Evolutionary conservation across 495 filamentous ascomycete genomes (phyloP).

Genomic region (Trichoderma parareesei): DNA sequence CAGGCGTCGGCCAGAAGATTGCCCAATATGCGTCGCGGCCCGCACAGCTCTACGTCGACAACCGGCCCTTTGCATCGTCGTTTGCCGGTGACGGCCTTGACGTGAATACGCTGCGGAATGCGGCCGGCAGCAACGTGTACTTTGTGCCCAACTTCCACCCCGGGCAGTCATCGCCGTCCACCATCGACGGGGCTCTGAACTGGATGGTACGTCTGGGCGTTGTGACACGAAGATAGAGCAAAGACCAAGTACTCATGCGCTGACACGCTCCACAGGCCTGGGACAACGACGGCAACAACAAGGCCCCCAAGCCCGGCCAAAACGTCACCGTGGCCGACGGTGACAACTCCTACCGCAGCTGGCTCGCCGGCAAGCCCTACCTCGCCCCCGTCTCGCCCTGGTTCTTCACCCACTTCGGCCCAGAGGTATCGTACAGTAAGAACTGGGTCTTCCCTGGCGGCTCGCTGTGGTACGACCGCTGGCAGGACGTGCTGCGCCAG

Average conservation of each 20-base stretch:
- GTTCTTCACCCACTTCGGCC: conserved; percentile 51
- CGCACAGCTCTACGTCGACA: conserved; percentile 50
- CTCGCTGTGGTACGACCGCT: conserved; percentile 50
- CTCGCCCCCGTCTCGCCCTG: conserved; percentile 42
- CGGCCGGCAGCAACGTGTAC: conserved; percentile 42
- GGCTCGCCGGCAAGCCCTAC: conserved; percentile 44
- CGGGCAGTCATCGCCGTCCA: conserved; percentile 25
- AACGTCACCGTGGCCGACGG: conserved; percentile 41
- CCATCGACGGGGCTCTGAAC: conserved; percentile 44
- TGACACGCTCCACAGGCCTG: conserved; percentile 23
- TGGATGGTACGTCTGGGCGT: conserved; percentile 38
- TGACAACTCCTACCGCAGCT: conserved; percentile 39
- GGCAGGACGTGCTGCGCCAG: conserved; percentile 43
- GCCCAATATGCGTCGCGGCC: conserved; percentile 36
- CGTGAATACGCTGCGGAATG: conserved; percentile 33
- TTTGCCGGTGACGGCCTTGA: conserved; percentile 47
- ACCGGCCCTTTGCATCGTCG: conserved; percentile 48
- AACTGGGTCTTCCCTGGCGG: conserved; percentile 56
- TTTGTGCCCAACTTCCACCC: conserved; percentile 51
- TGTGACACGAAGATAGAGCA: not conserved
- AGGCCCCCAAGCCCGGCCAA: conserved; percentile 36
- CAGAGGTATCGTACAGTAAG: conserved; percentile 39
- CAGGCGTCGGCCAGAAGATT: conserved; percentile 40
- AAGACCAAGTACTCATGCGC: not conserved
- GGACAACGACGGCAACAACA: conserved; percentile 47